phyloP scores from a whole-genome alignment of 2,329 filamentous ascomycete species.

The Amesomyces nigricolor region DNA sequence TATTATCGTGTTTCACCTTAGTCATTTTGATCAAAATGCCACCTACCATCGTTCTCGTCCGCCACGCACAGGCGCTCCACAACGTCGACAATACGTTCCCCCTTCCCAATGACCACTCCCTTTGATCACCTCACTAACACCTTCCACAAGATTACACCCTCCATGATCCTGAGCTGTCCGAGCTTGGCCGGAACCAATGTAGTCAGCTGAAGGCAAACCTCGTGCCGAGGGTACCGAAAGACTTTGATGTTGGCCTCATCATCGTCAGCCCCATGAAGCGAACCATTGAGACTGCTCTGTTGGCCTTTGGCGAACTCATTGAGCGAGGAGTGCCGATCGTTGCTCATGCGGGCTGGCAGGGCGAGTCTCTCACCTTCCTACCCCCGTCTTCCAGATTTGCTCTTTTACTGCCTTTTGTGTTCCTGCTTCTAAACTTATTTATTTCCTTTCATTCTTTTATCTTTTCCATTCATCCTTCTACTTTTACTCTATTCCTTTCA shows the following conservation, averaged over 20 bases:
- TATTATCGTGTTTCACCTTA: no score
- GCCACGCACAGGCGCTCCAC: conserved; percentile 73
- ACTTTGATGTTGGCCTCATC: conserved; percentile 47
- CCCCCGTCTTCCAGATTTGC: no score
- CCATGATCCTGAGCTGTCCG: conserved; percentile 47
- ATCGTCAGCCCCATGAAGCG: conserved; percentile 60
- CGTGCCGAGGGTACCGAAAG: conserved; percentile 35
- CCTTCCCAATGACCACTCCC: neutral
- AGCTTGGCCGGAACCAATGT: conserved; percentile 47
- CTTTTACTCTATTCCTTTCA: no score
- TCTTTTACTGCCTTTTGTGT: no score
- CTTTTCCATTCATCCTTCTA: neutral
- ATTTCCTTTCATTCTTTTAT: conserved; percentile 26
- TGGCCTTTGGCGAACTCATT: conserved; percentile 54
- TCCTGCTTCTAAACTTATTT: no score
- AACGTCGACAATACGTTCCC: conserved; percentile 46
- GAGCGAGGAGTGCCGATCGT: conserved; percentile 48
- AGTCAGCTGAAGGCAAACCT: conserved; percentile 39
- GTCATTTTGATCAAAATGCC: conserved; percentile 37
- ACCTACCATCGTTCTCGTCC: conserved; percentile 69
- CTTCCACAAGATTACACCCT: conserved; percentile 41
- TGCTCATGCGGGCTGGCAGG: conserved; percentile 60
- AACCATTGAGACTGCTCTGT: conserved; percentile 58
- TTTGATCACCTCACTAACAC: conserved; percentile 21
- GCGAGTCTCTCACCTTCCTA: conserved; percentile 30